These are phyloP conservation scores for Kalanchoe fedtschenkoi DNA, from an alignment of 164 flowering plant species.

Conservation along the genomic window DNA sequence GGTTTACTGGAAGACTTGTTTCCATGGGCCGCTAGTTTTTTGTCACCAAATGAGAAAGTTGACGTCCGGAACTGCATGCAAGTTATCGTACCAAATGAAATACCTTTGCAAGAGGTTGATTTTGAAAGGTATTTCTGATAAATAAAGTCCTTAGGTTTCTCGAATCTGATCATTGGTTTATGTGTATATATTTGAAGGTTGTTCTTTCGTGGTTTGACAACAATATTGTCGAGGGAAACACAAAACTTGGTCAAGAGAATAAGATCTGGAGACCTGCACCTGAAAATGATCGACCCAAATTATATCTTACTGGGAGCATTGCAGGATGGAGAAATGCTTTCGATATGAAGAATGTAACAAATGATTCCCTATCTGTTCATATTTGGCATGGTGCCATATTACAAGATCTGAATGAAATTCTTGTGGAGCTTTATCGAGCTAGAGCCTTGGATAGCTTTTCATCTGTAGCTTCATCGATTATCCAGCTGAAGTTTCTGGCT, in stretches of 20 bases:
- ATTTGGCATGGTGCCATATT: slow-evolving; percentile 52
- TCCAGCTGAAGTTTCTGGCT: slow-evolving; percentile 46
- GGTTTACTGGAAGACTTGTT: slow-evolving; percentile 49
- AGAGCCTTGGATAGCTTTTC: slow-evolving; percentile 24
- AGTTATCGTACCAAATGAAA: slow-evolving; percentile 52
- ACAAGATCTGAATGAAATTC: slow-evolving; percentile 38
- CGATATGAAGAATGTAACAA: slow-evolving; percentile 7
- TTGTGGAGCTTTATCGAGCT: slow-evolving; percentile 33
- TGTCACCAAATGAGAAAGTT: slow-evolving; percentile 35
- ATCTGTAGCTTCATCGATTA: slow-evolving; percentile 25
- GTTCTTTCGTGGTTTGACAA: slow-evolving; percentile 50
- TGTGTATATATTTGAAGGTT: slow-evolving; percentile 38
- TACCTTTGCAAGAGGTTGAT: slow-evolving; percentile 57
- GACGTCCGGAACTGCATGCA: slow-evolving; percentile 32
- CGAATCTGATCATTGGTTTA: background rate
- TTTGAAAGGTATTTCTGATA: background rate
- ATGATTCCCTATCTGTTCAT: slow-evolving; percentile 32
- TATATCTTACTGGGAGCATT: slow-evolving; percentile 13
- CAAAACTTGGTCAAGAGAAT: slow-evolving; percentile 14
- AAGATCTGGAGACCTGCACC: slow-evolving; percentile 11
- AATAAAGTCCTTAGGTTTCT: background rate
- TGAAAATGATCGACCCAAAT: slow-evolving; percentile 15
- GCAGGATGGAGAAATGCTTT: slow-evolving; percentile 10
- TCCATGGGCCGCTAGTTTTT: slow-evolving; percentile 66
- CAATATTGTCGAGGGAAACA: slow-evolving; percentile 12